Conservation (phyloP, 495 filamentous ascomycete genomes). For the Aspergillus cavernicola region DNA sequence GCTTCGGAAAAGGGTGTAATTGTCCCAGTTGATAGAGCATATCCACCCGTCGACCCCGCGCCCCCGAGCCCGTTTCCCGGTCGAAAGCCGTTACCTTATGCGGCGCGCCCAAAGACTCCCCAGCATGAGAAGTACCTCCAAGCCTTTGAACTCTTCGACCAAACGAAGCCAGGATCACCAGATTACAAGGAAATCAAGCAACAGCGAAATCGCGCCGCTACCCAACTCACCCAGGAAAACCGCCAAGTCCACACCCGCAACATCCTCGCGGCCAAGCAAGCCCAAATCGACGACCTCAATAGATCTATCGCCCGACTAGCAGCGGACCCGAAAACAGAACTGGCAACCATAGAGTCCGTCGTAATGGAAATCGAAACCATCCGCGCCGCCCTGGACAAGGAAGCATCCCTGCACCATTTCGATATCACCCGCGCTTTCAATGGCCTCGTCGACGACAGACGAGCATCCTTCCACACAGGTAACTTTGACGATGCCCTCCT, state of each 20-base stretch:
- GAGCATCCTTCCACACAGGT: conserved; percentile 13
- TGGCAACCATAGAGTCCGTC: conserved; percentile 29
- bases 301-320: conserved; percentile 30
- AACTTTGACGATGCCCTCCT: conserved; percentile 45
- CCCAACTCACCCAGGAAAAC: conserved; percentile 35
- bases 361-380: conserved; percentile 20
- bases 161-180: background rate
- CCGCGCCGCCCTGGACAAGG: conserved; percentile 4
- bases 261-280: conserved; percentile 22
- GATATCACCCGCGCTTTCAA: conserved; percentile 18
- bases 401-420: conserved; percentile 21
- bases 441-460: conserved; percentile 22
- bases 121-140: conserved; percentile 21
- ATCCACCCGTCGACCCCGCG: conserved; percentile 19
- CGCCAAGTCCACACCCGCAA: conserved; percentile 23
- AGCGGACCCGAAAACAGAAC: conserved; percentile 25
- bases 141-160: conserved; percentile 14
- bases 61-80: conserved; percentile 17
- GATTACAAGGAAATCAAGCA: conserved; percentile 7
- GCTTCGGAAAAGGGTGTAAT: conserved; percentile 30
- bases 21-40: conserved; percentile 37
- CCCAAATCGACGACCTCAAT: conserved; percentile 25
- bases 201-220: conserved; percentile 8
- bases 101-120: conserved; percentile 15
- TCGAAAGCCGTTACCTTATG: conserved; percentile 16